A percentile compares a stretch with the other conserved stretches of the same genome.
Conservation (phyloP, 225 moss, liverwort and hornwort species). For the Rhytidiadelphus loreus region DNA sequence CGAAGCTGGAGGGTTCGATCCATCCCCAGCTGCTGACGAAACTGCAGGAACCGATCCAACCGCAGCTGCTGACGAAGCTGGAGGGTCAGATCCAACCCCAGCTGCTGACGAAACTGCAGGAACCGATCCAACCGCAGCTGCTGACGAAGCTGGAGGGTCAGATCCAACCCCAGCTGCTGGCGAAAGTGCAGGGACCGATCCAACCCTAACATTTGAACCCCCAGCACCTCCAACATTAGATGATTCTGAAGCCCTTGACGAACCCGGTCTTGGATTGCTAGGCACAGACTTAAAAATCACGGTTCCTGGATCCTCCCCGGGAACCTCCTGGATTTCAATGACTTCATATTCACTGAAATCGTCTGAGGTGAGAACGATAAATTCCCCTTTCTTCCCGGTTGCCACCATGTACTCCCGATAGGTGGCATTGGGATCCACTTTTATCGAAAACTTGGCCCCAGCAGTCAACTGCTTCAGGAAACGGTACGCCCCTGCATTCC, state of each 20-base stretch:
- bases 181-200: no score
- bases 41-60: not conserved
- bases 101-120: no score
- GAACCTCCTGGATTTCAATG: not conserved
- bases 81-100: not conserved
- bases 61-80: not conserved
- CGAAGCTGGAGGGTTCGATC: not conserved
- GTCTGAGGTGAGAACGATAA: not conserved
- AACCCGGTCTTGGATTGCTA: not conserved
- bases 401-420: slow-evolving; percentile 18
- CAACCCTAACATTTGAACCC: not conserved
- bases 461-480: not conserved
- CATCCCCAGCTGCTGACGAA: not conserved
- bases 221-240: not conserved
- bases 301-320: not conserved
- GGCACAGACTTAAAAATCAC: not conserved
- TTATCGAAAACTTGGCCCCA: not conserved
- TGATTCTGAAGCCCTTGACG: not conserved
- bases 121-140: not conserved
- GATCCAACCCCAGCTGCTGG: not conserved
- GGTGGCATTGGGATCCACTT: slow-evolving; percentile 9
- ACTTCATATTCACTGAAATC: not conserved
- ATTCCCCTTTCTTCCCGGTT: not conserved
- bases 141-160: no score
- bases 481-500: slow-evolving; percentile 1